A percentile compares a stretch with the other conserved stretches of the same genome.
phyloP scores from a whole-genome alignment of 345 rosid species.

The Bruguiera gymnorhiza region DNA sequence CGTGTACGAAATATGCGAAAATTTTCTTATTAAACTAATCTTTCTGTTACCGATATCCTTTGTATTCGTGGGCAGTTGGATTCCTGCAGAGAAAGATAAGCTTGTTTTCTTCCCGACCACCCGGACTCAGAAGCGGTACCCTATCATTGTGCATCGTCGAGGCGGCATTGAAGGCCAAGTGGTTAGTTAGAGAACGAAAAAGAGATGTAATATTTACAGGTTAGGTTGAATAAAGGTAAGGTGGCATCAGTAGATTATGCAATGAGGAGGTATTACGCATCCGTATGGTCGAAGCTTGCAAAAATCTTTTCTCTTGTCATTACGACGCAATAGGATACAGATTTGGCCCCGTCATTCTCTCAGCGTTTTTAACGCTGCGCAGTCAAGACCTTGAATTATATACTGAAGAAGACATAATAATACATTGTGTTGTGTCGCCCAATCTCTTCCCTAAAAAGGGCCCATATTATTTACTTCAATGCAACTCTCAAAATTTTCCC shows the following conservation, averaged over 20 bases:
- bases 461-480: no score
- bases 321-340: not conserved
- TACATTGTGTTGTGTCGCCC: no score
- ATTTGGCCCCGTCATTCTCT: not conserved
- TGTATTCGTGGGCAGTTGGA: slow-evolving; percentile 50
- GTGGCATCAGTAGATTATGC: slow-evolving; percentile 9
- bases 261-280: not conserved
- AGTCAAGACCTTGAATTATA: no score
- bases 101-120: slow-evolving; percentile 91
- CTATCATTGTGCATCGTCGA: slow-evolving; percentile 60
- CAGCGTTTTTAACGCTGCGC: no score
- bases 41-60: not conserved
- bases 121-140: slow-evolving; percentile 85
- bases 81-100: slow-evolving; percentile 80
- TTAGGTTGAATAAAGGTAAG: not conserved
- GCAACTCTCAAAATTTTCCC: no score
- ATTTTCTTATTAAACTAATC: not conserved
- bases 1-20: not conserved
- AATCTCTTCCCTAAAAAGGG: no score
- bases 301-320: slow-evolving; percentile 2
- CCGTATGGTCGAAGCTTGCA: not conserved
- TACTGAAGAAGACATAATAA: no score
- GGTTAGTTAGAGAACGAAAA: slow-evolving; percentile 5
- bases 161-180: not conserved
- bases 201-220: not conserved